Evolutionary conservation across 176 grass and related monocot genomes (phyloP), one percentile per base, ranked within the genome.

Genomic region (Alopecurus myosuroides): DNA sequence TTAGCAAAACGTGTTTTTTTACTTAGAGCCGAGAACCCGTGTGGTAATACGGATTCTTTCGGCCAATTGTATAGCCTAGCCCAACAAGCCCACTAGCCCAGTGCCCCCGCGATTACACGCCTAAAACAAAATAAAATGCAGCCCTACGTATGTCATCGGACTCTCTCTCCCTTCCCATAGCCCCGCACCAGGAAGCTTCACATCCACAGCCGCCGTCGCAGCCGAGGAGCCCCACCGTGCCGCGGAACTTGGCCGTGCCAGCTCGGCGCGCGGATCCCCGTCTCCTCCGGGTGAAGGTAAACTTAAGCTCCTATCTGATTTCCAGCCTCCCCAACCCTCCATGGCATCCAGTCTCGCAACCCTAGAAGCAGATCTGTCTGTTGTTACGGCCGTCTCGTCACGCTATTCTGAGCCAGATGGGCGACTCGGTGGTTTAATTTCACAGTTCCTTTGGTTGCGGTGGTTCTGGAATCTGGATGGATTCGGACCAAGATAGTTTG

Each of bases 261-360:
- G 1, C 6, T 28, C 46, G 9, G 17, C 77, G 8, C 30, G 3
- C 31, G 39, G 25, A 7, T 50, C 29, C 5, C 61, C 28, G 1
- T 28, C 31, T 41, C 5, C 12, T 48, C 56, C n/a, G 11, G 19
- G 33, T 25, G 22, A 66, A 90, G 88, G 88, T 83, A 82, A 45
- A 3, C 28, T 53, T 1, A 6, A 9, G 10, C 14, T 10, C 11
- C 33, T 36, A 1, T 68, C 11, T 48, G 35, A 5, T 48, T 11
- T 14, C 11, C 9, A n/a, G 20, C 8, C 1, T 74, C 35, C 65
- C 8, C 42, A 22, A 22, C 74, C 70, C n/a, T 67, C 10, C 46
- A 19, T 1, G 66, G 0, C 56, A 6, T 30, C 55, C 55, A 45
- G 15, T 46, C 65, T 83, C 18, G 64, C 28, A 86, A 79, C 73